phyloP scores from a whole-genome alignment of 805 yeast genomes.

The Candida gorgasii region DNA sequence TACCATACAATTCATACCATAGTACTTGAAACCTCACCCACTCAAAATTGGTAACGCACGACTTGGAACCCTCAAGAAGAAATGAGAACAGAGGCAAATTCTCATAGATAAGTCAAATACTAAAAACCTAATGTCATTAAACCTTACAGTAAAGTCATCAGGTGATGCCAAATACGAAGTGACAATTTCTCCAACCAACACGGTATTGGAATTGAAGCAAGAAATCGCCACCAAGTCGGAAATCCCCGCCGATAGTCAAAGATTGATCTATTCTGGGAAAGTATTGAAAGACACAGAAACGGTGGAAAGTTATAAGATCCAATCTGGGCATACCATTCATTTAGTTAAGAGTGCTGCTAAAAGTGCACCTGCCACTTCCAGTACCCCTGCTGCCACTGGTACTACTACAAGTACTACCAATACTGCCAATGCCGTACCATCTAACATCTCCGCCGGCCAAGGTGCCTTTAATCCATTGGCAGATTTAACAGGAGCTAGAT shows the following conservation, averaged over 20 bases:
- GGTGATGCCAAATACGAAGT: conserved; percentile 82
- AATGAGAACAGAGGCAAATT: conserved; percentile 5
- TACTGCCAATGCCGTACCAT: conserved; percentile 49
- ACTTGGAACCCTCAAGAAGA: conserved; percentile 4
- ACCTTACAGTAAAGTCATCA: conserved; percentile 45
- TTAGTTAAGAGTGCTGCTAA: conserved; percentile 76
- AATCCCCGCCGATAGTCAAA: conserved; percentile 75
- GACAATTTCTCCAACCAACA: conserved; percentile 49
- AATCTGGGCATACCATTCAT: conserved; percentile 85
- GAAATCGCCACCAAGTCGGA: conserved; percentile 60
- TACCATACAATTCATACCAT: too few relatives aligned
- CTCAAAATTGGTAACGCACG: not conserved
- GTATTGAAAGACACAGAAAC: conserved; percentile 85
- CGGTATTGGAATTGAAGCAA: conserved; percentile 70
- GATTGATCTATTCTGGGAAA: conserved; percentile 91
- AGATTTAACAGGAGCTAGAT: conserved; percentile 91
- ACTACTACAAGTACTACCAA: conserved; percentile 14
- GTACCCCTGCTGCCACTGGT: conserved; percentile 19
- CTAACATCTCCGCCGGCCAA: conserved; percentile 81
- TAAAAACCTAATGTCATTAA: conserved; percentile 6
- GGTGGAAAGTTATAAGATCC: conserved; percentile 73
- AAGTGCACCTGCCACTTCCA: conserved; percentile 27
- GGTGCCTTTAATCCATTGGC: conserved; percentile 89
- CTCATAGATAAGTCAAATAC: not conserved
- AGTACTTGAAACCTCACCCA: not conserved